Conservation (phyloP, 2,329 filamentous ascomycete species). For the Endothia cerciana region DNA sequence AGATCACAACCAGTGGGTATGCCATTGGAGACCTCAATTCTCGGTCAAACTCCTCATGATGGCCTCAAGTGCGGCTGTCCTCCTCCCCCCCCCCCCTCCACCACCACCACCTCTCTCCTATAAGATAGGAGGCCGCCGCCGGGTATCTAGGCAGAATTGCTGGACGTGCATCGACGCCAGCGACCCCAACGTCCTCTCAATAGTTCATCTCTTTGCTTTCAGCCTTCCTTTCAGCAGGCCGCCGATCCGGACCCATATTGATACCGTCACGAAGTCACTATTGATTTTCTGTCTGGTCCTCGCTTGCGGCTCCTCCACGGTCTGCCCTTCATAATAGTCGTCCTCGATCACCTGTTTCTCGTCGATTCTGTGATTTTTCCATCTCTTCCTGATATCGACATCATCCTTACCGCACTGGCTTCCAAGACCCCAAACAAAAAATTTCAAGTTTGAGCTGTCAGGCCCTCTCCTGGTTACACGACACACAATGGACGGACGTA, state of each 20-base stretch:
- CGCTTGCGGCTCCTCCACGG: conserved; percentile 4
- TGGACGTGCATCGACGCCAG: conserved; percentile 24
- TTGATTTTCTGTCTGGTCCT: conserved; percentile 23
- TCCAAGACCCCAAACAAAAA: background rate
- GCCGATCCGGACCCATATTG: conserved; percentile 26
- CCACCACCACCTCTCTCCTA: conserved; percentile 11
- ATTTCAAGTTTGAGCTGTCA: background rate
- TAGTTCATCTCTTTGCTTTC: conserved; percentile 24
- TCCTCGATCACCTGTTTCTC: background rate
- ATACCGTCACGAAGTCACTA: conserved; percentile 24
- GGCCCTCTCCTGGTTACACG: background rate
- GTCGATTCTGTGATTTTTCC: background rate
- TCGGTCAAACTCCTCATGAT: conserved; percentile 19
- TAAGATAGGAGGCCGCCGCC: conserved; percentile 21
- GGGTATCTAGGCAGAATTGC: conserved; percentile 6
- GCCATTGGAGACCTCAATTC: conserved; percentile 28
- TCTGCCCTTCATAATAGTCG: conserved; percentile 16
- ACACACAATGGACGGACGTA: conserved; percentile 30
- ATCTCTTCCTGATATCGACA: background rate
- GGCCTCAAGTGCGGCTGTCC: conserved; percentile 11
- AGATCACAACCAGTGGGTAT: conserved; percentile 1
- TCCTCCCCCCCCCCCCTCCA: background rate
- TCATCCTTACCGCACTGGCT: conserved; percentile 3
- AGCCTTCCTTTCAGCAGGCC: conserved; percentile 28
- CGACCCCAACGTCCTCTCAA: conserved; percentile 28